Evolutionary conservation across 106 monocot genomes (phyloP), one percentile per base, ranked within the genome.

Genomic region (Acanthochlamys bracteata): DNA sequence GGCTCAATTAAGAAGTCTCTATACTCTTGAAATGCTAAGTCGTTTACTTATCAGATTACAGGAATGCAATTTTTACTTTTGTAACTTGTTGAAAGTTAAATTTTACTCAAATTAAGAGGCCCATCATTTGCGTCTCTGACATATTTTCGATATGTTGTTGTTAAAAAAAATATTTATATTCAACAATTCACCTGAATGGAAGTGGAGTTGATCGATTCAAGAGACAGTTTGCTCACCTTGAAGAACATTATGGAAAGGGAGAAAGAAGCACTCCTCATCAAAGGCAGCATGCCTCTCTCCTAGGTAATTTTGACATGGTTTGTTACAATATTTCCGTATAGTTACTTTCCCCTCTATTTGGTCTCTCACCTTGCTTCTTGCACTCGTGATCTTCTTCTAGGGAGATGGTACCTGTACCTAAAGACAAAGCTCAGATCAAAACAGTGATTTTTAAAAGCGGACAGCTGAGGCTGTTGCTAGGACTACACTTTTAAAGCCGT

Each of bases 141-240:
- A n/a, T n/a, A n/a, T n/a, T n/a, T n/a, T n/a, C n/a, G n/a, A n/a
- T n/a, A n/a, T 33, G 33, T 33, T 33, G n/a, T 33, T 33, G 33
- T 33, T 33, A 33, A 33, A 49, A 43, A 49, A 49, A 4, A 9
- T 49, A 12, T 17, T 49, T 49, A 49, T 17, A 49, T 49, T 17
- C 49, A 14, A 14, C 9, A 49, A n/a, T 49, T 49, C 9, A 14
- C 49, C 49, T 49, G 49, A 2, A 45, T 76, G 42, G 41, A 79
- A 92, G 92, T 77, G 92, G 92, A 59, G 92, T 92, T 56, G 88
- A 88, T 74, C 80, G 92, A 25, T 92, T 92, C 57, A 86, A 92
- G 73, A 71, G 84, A 41, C 92, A 92, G 41, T 92, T 92, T 79
- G 92, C 92, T 55, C 84, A 88, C 71, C 84, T 92, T 27, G 92